Base-by-base conservation (phyloP, 2,329 filamentous ascomycete genomes). In the Aspergillus calidoustus region DNA sequence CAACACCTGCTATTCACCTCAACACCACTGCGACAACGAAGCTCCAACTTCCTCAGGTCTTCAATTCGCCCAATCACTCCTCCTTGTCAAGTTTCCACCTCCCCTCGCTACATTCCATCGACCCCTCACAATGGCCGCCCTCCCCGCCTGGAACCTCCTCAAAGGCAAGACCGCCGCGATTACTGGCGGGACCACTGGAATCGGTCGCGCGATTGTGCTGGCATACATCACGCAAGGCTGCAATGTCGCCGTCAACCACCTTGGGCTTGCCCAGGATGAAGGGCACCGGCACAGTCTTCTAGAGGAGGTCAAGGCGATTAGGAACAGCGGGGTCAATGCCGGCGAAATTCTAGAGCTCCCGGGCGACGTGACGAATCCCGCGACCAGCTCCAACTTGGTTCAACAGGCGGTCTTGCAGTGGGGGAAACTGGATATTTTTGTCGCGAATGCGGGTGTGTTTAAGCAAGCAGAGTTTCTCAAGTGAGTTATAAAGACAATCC, bases 161-260 rank as follows among this genome's bases (percentile, higher is more conserved):
- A 73, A 80, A 58, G 87, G 86, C 75, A 96, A 95, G 78, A 89
- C 88, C 11, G 91, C 91, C 77, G 90, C 92, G 73, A 92, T 97
- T 71, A 96, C 92, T 0, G 92, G 92, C 65, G 92, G 91, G 60
- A 89, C 90, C 3, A 96, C 92, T 1, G 92, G 92, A 57, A 96
- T 96, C 69, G 93, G 93, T 55, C 86, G 91, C 55, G 77, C 92
- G 68, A 96, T 96, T 65, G 88, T 90, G 46, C 84, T 96, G 55
- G 89, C 89, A 70, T 96, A 91, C 74, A 81, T 94, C 55, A 82
- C 84, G 4, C 91, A 96, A 69, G 92, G 92, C 66, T 90, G 90
- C 68, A 85, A 86, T 73, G 91, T 96, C 34, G 87, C 90, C 31
- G 86, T 96, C 64, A 96, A 95, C 80, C 91, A 95, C 73, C 85